Base-by-base conservation (phyloP, 73 alveolate species). In the Tetrahymena borealis region DNA sequence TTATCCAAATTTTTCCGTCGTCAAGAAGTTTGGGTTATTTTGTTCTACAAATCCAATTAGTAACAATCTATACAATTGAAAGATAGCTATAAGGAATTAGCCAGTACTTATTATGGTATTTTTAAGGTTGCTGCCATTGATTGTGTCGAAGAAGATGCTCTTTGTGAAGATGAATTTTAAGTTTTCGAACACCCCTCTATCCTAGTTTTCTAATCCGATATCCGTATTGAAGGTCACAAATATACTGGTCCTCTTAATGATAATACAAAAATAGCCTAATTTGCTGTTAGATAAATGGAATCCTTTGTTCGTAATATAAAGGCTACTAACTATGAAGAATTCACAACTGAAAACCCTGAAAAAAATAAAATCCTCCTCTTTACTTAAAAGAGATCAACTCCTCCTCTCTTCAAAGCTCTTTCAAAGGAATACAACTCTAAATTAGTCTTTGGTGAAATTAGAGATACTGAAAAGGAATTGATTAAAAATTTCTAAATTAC, bases 71-170 rank as follows among this genome's bases (percentile, higher is more conserved):
- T 95, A 79, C 95, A 94, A 40, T 90, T 91, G 32, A 95, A 94
- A 35, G 98, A 97, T 85, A 97, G 96, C 90, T 97, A 97, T 96
- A 95, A 90, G 38, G 96, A 94, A 39, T 93, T 99, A 11, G 99
- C 99, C 40, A 97, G 98, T 43, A 97, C 98, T 94, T 92, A 97
- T 92, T 96, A 99, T 94, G 99, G 99, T 11, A 98, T 99, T 39
- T 92, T 99, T 42, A 96, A 96, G 92, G 97, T 97, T 7, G 99
- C 99, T 18, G 99, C 99, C 85, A 97, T 98, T 16, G 98, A 99
- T 94, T 99, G 99, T 94, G 96, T 95, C 38, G 98, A 97, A 78
- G 99, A 99, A 94, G 99, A 97, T 93, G 99, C 97, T 91, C 94
- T 99, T 32, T 99, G 99, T 92, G 99, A 99, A 92, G 99, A 99